Conservation (phyloP, 2,329 filamentous ascomycete genomes). For the Chaetoscypha palmicola region DNA sequence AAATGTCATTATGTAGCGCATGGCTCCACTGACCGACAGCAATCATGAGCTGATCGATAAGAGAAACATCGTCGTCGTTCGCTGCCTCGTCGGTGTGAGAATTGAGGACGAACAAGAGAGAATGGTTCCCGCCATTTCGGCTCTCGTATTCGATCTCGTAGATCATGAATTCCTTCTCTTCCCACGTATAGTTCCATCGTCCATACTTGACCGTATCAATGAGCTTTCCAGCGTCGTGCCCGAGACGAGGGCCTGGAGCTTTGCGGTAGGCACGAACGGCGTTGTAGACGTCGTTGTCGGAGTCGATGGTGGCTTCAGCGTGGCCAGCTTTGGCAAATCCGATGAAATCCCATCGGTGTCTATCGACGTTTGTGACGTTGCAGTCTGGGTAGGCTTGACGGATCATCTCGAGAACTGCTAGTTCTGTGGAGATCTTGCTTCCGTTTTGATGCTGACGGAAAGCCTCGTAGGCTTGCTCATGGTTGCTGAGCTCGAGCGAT, state of each 20-base stretch:
- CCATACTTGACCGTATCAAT: slow-evolving; percentile 16
- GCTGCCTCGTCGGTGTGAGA: background rate
- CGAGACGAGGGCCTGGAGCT: slow-evolving; percentile 6
- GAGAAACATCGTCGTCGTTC: background rate
- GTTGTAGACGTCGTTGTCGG: slow-evolving; percentile 3
- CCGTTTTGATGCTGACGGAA: slow-evolving; percentile 9
- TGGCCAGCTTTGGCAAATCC: slow-evolving; percentile 19
- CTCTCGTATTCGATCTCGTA: slow-evolving; percentile 16
- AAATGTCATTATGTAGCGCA: slow-evolving; percentile 57
- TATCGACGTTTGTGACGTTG: slow-evolving; percentile 10
- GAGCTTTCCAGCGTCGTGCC: slow-evolving; percentile 2
- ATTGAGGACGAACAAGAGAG: slow-evolving; percentile 11
- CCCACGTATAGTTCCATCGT: slow-evolving; percentile 16
- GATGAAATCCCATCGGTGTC: slow-evolving; percentile 14
- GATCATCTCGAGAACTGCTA: slow-evolving; percentile 10
- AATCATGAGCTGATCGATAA: slow-evolving; percentile 45
- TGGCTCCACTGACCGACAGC: slow-evolving; percentile 48
- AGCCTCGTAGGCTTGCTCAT: slow-evolving; percentile 10
- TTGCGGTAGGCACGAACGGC: slow-evolving; percentile 6
- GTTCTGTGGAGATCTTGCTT: slow-evolving; percentile 9
- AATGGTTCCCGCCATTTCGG: background rate
- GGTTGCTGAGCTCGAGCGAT: too few relatives aligned
- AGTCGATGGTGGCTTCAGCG: slow-evolving; percentile 7
- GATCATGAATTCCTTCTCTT: slow-evolving; percentile 13
- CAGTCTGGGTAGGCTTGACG: slow-evolving; percentile 8